These are phyloP conservation scores for Aspergillus taichungensis DNA, from an alignment of 495 filamentous ascomycete species.

Conservation along the genomic window DNA sequence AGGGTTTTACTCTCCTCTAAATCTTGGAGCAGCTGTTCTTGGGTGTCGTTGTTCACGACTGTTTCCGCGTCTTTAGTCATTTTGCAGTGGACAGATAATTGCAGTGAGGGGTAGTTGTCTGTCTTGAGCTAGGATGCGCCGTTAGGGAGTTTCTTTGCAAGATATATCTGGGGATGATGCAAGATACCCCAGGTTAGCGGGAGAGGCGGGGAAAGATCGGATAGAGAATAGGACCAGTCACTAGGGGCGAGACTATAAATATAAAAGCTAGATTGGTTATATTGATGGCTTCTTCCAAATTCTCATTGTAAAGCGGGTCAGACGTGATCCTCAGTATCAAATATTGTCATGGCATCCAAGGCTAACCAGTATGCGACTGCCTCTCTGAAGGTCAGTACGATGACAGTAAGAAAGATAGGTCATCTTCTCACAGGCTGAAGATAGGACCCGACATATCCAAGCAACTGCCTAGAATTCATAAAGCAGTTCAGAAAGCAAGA, in stretches of 20 bases:
- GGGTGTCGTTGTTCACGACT: conserved; percentile 6
- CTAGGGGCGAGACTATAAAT: no score
- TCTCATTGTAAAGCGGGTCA: no score
- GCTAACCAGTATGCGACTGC: neutral
- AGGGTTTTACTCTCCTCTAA: conserved; percentile 19
- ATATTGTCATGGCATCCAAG: no score
- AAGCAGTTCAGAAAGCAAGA: neutral
- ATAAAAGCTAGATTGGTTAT: no score
- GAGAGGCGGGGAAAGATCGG: conserved; percentile 1
- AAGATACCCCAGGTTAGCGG: neutral
- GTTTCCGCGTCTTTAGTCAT: neutral
- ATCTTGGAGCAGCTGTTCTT: conserved; percentile 16
- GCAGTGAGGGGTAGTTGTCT: neutral
- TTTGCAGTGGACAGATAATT: neutral
- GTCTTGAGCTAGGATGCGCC: no score
- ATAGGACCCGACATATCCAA: conserved; percentile 6
- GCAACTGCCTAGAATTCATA: conserved; percentile 12
- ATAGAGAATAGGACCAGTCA: neutral
- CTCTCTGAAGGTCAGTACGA: neutral
- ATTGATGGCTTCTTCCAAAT: no score
- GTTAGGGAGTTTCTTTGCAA: no score
- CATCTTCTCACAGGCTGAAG: neutral
- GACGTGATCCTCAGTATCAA: no score
- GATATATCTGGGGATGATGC: no score
- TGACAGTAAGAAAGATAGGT: neutral